Evolutionary conservation across 306 rosid genomes (phyloP), one percentile per base, ranked within the genome.

Genomic region (Pterocarpus macrocarpus): DNA sequence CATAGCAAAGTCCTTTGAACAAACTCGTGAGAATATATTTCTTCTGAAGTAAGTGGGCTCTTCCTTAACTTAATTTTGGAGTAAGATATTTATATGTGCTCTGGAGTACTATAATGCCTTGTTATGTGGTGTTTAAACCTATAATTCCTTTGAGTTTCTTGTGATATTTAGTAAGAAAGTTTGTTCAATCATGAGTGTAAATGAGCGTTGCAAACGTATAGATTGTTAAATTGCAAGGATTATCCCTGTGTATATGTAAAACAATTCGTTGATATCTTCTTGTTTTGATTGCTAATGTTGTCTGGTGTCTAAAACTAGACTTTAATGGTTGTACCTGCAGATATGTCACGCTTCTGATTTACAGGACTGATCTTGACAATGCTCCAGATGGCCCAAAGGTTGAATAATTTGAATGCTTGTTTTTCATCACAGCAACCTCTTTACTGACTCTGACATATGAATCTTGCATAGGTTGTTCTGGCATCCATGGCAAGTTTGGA

Each of bases 401-500:
- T 77, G 59, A 84, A 69, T 75, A 36, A 7, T 44, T 62, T 80
- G 70, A 59, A 69, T 73, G 49, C 65, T 84, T 67, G 16, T 69
- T 80, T 79, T 73, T 55, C 33, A 30, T 72, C 52, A n/a, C 59
- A 9, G 12, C 69, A 33, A 34, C 33, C 53, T 81, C 44, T 53
- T 66, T 75, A 33, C 49, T 12, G 73, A 59, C 11, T 72, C 44
- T 76, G 77, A 77, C 84, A 67, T 49, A 3, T 62, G 43, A 61
- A 58, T 88, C 52, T 73, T 61, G 9, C 76, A 62, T 76, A 95
- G 99, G 98, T 95, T 83, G 97, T 95, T 83, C 81, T 95, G 82
- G 91, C 97, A 68, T 95, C 99, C 61, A 95, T 95, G 99, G 99
- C 98, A 68, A 95, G 99, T 87, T 88, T 95, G 90, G 99, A 95